Evolutionary conservation across 257 asterid species (phyloP).

Genomic region (Echium plantagineum): DNA sequence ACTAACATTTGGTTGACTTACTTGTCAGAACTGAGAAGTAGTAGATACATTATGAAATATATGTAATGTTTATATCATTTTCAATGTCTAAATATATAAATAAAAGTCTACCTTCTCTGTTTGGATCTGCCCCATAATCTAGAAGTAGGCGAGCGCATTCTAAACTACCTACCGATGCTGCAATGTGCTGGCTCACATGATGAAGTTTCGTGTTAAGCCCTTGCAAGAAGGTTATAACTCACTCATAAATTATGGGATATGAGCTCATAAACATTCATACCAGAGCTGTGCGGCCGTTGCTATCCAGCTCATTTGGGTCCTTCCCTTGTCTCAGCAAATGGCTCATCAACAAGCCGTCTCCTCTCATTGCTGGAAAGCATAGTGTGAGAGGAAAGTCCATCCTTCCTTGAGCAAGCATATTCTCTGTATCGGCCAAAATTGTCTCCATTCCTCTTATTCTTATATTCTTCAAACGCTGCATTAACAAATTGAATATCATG

Average conservation of each 20-base stretch:
- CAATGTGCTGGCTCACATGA: slow-evolving; percentile 46
- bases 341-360: slow-evolving; percentile 51
- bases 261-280: slow-evolving; percentile 23
- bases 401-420: slow-evolving; percentile 69
- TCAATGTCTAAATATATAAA: background rate
- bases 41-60: background rate
- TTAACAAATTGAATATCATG: background rate
- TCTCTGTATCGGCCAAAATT: slow-evolving; percentile 47
- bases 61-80: background rate
- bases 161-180: slow-evolving; percentile 44
- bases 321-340: slow-evolving; percentile 54
- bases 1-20: background rate
- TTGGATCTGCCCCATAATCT: slow-evolving; percentile 65
- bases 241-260: background rate
- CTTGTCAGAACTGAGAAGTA: background rate
- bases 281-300: slow-evolving; percentile 50
- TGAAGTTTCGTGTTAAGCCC: background rate
- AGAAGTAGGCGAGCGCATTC: slow-evolving; percentile 57
- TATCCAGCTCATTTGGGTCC: slow-evolving; percentile 63
- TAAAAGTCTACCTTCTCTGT: slow-evolving; percentile 38
- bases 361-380: slow-evolving; percentile 75
- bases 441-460: slow-evolving; percentile 40
- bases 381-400: slow-evolving; percentile 76
- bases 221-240: background rate
- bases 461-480: slow-evolving; percentile 57